Conservation (phyloP, 257 asterid species). For the Echites panduratus region DNA sequence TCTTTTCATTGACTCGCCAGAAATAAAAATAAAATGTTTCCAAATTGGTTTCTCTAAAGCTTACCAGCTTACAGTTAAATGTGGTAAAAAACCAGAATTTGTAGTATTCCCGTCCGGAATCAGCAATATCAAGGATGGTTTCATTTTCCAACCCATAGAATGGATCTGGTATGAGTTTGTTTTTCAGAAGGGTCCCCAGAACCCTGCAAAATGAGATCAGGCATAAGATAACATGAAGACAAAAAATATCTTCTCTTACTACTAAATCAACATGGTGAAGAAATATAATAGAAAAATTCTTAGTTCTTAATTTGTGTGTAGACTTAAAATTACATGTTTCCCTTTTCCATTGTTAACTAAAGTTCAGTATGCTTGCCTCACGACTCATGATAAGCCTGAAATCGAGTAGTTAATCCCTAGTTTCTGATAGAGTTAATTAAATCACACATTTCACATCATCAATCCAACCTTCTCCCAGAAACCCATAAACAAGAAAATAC, state of each 20-base stretch:
- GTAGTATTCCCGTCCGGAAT: conserved; percentile 88
- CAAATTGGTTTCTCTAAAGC: conserved; percentile 16
- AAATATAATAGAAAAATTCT: background rate
- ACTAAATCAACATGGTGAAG: background rate
- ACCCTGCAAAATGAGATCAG: conserved; percentile 44
- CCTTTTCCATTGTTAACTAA: background rate
- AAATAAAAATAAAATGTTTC: background rate
- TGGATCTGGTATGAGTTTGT: conserved; percentile 84
- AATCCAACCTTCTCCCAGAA: background rate
- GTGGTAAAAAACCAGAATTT: conserved; percentile 91
- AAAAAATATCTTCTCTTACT: background rate
- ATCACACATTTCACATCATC: background rate
- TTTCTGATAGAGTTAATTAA: background rate
- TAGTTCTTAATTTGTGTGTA: background rate
- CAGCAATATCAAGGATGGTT: conserved; percentile 75
- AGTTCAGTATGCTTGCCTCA: background rate
- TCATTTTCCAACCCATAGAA: conserved; percentile 87
- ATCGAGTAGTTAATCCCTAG: conserved; percentile 2
- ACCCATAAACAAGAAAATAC: background rate
- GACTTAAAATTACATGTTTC: background rate
- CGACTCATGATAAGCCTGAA: background rate
- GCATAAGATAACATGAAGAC: background rate
- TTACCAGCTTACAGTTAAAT: conserved; percentile 75
- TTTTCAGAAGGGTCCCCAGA: conserved; percentile 82
- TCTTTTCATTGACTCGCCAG: background rate